Conservation (phyloP, 1,284 basidiomycete genomes). For the Ustilago esculenta region DNA sequence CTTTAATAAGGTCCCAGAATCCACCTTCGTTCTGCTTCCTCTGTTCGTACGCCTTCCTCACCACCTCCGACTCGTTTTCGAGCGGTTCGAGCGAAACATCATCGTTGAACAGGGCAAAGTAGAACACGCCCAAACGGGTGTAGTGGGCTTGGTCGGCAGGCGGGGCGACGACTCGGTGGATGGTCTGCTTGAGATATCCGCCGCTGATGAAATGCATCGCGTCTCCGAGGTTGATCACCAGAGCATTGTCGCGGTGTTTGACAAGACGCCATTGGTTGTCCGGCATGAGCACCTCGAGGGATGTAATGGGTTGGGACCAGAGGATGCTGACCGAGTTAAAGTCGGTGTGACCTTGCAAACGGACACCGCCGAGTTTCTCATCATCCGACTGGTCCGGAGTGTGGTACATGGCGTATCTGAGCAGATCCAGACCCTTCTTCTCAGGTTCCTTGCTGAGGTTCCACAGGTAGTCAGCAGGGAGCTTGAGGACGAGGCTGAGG, state of each 20-base stretch:
- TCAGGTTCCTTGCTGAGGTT: conserved; percentile 68
- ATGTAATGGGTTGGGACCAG: conserved; percentile 69
- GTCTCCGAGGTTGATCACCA: conserved; percentile 65
- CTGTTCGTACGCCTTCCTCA: conserved; percentile 41
- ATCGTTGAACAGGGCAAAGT: conserved; percentile 68
- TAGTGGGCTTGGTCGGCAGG: conserved; percentile 68
- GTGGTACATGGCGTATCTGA: conserved; percentile 69
- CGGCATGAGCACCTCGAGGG: conserved; percentile 68
- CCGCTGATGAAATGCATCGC: conserved; percentile 63
- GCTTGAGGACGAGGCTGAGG: conserved; percentile 68
- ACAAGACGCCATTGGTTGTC: conserved; percentile 69
- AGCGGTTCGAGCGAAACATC: conserved; percentile 65
- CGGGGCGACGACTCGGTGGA: conserved; percentile 68
- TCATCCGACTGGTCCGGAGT: conserved; percentile 66
- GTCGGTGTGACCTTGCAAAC: conserved; percentile 69
- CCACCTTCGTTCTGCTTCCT: conserved; percentile 17
- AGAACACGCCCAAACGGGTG: conserved; percentile 68
- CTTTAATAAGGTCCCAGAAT: conserved; percentile 53
- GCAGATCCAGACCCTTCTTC: conserved; percentile 67
- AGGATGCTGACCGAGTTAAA: conserved; percentile 69
- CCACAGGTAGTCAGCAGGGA: conserved; percentile 69
- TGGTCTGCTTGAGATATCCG: conserved; percentile 67
- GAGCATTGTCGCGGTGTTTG: conserved; percentile 66
- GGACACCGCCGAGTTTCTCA: conserved; percentile 66
- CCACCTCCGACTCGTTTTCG: conserved; percentile 61